These are phyloP conservation scores for Torrubiella hemipterigena DNA, from an alignment of 2,329 filamentous ascomycete genomes.

Conservation along the genomic window DNA sequence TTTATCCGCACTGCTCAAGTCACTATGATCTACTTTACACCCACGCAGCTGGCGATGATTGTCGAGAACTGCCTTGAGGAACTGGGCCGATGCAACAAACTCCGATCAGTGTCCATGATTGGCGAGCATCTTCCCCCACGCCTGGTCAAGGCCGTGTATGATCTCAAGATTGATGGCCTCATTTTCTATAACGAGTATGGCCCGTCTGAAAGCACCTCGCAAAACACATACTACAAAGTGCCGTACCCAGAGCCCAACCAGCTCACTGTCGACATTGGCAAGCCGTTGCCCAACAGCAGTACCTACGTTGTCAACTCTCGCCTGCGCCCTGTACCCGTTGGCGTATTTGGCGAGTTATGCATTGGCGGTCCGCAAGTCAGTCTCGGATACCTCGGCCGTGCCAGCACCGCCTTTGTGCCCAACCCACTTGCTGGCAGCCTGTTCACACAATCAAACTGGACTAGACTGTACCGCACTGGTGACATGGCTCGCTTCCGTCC, in stretches of 20 bases:
- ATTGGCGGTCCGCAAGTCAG: slow-evolving; percentile 25
- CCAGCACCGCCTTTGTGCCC: neutral
- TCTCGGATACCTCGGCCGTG: slow-evolving; percentile 2
- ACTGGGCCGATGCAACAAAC: slow-evolving; percentile 10
- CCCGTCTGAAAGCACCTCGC: slow-evolving; percentile 12
- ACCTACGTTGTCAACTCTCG: slow-evolving; percentile 25
- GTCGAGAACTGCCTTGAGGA: slow-evolving; percentile 11
- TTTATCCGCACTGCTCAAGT: slow-evolving; percentile 12
- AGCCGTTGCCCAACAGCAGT: slow-evolving; percentile 16
- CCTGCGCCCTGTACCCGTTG: slow-evolving; percentile 23
- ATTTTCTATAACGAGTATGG: slow-evolving; percentile 13
- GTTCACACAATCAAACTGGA: slow-evolving; percentile 10
- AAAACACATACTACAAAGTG: slow-evolving; percentile 11
- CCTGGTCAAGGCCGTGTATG: slow-evolving; percentile 12
- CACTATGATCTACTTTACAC: slow-evolving; percentile 13
- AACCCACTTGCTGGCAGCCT: neutral
- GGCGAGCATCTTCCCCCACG: slow-evolving; percentile 12
- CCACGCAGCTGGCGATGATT: slow-evolving; percentile 12
- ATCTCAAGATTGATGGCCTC: slow-evolving; percentile 11
- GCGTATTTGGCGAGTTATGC: slow-evolving; percentile 27
- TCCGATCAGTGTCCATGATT: slow-evolving; percentile 12
- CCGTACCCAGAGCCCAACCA: slow-evolving; percentile 8
- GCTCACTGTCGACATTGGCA: slow-evolving; percentile 11
- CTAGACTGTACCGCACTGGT: slow-evolving; percentile 29
- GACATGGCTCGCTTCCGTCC: slow-evolving; percentile 24